Evolutionary conservation across 208 protist genomes (phyloP), one percentile per base, ranked within the genome.

Genomic region (Ichthyophonus hoferi): DNA sequence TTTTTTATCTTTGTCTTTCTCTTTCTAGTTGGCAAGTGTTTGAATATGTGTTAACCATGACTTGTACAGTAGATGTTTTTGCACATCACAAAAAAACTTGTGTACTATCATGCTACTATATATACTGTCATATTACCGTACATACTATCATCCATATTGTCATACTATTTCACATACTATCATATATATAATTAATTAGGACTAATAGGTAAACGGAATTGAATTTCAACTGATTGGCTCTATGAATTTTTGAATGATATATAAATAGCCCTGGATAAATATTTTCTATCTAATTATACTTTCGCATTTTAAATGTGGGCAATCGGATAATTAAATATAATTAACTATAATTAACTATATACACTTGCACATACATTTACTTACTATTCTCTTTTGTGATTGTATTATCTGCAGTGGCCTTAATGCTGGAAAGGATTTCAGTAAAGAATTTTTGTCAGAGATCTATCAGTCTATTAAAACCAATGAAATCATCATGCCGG

Each of bases 391-490:
- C n/a, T n/a, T n/a, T 67, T 67, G 50, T 67, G 50, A 67, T 67
- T 67, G 50, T 67, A 24, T 67, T 67, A n/a, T 33, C 31, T 38
- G 39, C 12, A 39, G 85, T 41, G 85, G 85, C 7, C 42, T 81
- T 34, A 97, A 99, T 93, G 95, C 97, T 79, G 96, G 95, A 83
- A 93, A 96, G 42, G 91, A 96, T 78, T 93, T 98, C 37, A 95
- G 96, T 12, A 92, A 93, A 35, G 93, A 94, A 77, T 98, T 96
- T 82, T 93, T 98, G 41, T 89, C 92, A 83, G 78, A 34, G 7
- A 93, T 99, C 38, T 99, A 98, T 93, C 93, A 98, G 50, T 92
- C 96, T 86, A 95, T 99, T 43, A 87, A 82, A 38, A 40, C 7
- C 2, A 79, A 89, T 35, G 90, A 91, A 40, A 91, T 91, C 67